phyloP scores from a whole-genome alignment of 352 stramenopile species.

The Phytophthora colocasiae region DNA sequence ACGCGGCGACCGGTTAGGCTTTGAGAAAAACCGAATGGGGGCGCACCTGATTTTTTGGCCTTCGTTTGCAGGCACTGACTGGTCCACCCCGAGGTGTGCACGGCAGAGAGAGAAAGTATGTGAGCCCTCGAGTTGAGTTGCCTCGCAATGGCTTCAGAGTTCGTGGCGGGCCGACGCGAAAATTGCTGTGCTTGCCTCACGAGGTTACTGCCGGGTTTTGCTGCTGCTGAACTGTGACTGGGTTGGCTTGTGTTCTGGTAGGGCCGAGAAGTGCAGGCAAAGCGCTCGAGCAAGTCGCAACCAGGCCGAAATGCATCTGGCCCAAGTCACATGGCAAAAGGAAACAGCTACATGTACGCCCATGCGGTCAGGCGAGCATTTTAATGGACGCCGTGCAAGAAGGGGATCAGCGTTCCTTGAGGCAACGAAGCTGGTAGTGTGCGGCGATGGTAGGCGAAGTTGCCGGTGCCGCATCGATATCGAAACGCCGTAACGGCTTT shows the following conservation, averaged over 20 bases:
- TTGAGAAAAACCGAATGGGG: conserved; percentile 20
- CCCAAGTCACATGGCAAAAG: conserved; percentile 14
- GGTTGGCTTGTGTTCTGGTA: background rate
- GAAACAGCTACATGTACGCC: conserved; percentile 2
- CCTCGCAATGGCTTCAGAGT: conserved; percentile 8
- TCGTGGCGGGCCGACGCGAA: background rate
- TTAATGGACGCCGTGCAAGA: conserved; percentile 9
- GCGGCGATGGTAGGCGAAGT: background rate
- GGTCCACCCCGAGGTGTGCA: background rate
- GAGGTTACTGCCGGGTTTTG: conserved; percentile 1
- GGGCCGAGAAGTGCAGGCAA: conserved; percentile 3
- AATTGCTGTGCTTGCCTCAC: background rate
- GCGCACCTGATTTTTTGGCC: conserved; percentile 32
- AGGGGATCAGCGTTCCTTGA: background rate
- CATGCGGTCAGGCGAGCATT: background rate
- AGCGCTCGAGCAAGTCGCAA: background rate
- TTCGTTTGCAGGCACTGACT: conserved; percentile 2
- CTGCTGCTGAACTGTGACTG: conserved; percentile 2
- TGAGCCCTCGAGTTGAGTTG: background rate
- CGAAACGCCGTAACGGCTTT: background rate
- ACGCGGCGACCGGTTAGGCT: conserved; percentile 6
- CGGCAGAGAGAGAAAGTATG: conserved; percentile 12
- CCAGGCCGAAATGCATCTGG: conserved; percentile 18
- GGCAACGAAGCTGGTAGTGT: background rate
- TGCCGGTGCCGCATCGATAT: background rate